Percentiles rank a stretch among this genome's conserved stretches.
Conservation (phyloP, 1,139 yeast genomes). For the Keqinozyma sinolaborantium region DNA sequence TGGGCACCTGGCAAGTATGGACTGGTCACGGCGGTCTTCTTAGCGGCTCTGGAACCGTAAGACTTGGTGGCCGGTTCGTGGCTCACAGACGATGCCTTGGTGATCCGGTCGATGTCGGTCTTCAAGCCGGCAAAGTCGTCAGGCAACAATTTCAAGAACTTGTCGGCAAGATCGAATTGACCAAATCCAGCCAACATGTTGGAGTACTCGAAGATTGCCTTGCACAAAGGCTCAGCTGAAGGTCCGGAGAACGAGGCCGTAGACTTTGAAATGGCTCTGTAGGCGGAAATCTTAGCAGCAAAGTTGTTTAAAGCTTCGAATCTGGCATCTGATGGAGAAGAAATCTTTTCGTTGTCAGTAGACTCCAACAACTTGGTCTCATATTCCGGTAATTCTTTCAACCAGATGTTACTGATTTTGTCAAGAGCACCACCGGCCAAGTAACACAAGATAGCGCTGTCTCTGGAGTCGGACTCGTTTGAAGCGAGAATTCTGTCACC, state of each 20-base stretch:
- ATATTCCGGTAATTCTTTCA: constrained; percentile 60
- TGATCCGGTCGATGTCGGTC: constrained; percentile 72
- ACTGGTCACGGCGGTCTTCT: neutral
- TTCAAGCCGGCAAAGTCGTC: constrained; percentile 41
- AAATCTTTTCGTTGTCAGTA: constrained; percentile 30
- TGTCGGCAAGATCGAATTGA: constrained; percentile 75
- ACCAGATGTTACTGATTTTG: constrained; percentile 80
- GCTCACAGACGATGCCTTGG: constrained; percentile 41
- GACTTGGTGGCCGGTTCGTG: constrained; percentile 2
- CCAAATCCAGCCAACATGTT: constrained; percentile 80
- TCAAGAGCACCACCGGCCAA: constrained; percentile 81
- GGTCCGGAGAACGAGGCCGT: constrained; percentile 43
- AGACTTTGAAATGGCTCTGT: constrained; percentile 51
- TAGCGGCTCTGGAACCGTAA: constrained; percentile 3
- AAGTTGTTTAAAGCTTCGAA: constrained; percentile 77
- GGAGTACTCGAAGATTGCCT: constrained; percentile 72
- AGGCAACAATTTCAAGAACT: constrained; percentile 69
- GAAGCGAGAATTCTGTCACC: constrained; percentile 60
- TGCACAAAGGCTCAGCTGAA: constrained; percentile 50
- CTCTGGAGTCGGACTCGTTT: constrained; percentile 39
- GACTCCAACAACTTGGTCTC: constrained; percentile 50
- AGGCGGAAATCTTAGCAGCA: constrained; percentile 79
- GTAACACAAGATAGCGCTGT: constrained; percentile 74
- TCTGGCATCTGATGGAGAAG: constrained; percentile 81
- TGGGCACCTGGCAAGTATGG: neutral